phyloP scores from a whole-genome alignment of 1,284 basidiomycete genomes.

The Cerrena zonata region DNA sequence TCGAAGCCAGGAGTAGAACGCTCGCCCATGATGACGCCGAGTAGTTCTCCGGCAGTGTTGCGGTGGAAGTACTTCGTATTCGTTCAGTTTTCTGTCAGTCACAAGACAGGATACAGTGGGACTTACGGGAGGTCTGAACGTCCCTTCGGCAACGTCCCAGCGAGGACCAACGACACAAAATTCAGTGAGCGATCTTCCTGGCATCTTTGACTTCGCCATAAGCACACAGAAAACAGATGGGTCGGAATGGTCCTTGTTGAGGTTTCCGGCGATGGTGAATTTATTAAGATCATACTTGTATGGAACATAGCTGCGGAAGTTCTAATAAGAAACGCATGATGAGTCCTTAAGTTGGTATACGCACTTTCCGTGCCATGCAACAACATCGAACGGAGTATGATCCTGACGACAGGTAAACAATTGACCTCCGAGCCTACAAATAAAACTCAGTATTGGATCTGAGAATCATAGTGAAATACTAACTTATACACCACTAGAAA shows the following conservation, averaged over 20 bases:
- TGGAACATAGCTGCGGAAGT: constrained; percentile 51
- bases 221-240: constrained; percentile 63
- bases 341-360: constrained; percentile 15
- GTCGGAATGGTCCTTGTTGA: constrained; percentile 61
- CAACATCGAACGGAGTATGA: constrained; percentile 70
- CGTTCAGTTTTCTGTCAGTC: neutral
- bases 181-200: constrained; percentile 52
- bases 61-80: constrained; percentile 55
- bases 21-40: constrained; percentile 53
- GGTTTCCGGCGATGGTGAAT: constrained; percentile 61
- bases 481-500: constrained; percentile 45
- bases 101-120: neutral
- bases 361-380: constrained; percentile 65
- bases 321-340: neutral
- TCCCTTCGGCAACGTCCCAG: constrained; percentile 57
- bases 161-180: constrained; percentile 59
- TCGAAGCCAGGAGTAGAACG: constrained; percentile 57
- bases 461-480: constrained; percentile 5
- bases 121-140: constrained; percentile 37
- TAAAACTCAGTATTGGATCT: neutral
- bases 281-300: constrained; percentile 68
- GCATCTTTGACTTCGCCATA: constrained; percentile 55
- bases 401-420: constrained; percentile 53
- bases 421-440: constrained; percentile 47
- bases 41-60: constrained; percentile 56